phyloP scores from a whole-genome alignment of 2,329 filamentous ascomycete genomes.

The Phialophora verrucosa region DNA sequence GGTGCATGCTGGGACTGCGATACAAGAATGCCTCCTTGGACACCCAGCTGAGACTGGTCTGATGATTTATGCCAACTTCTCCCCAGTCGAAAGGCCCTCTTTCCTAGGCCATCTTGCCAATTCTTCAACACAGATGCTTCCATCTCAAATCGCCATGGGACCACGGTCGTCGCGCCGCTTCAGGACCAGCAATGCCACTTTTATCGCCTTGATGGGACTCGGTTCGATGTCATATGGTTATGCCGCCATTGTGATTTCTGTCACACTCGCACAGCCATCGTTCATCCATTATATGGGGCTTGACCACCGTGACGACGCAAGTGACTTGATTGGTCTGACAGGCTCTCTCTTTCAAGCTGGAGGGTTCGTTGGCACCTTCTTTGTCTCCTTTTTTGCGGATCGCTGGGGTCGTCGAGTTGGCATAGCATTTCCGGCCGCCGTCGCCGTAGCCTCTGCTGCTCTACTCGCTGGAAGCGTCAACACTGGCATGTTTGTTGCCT shows the following conservation, averaged over 20 bases:
- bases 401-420: slow-evolving; percentile 46
- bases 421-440: slow-evolving; percentile 44
- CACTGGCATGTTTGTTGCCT: slow-evolving; percentile 41
- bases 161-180: too few species aligned
- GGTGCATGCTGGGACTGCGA: too few species aligned
- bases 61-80: too few species aligned
- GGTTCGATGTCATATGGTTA: slow-evolving; percentile 18
- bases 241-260: slow-evolving; percentile 23
- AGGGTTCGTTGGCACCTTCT: slow-evolving; percentile 19
- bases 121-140: too few species aligned
- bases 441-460: slow-evolving; percentile 44
- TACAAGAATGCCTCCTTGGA: too few species aligned
- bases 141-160: too few species aligned
- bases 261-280: slow-evolving; percentile 46
- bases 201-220: too few species aligned
- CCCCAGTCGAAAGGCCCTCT: too few species aligned
- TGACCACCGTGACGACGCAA: background rate
- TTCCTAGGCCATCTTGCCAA: too few species aligned
- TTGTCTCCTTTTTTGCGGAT: slow-evolving; percentile 9
- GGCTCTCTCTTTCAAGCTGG: slow-evolving; percentile 65
- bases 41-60: too few species aligned
- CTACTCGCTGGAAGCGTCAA: slow-evolving; percentile 44
- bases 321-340: slow-evolving; percentile 69
- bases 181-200: too few species aligned
- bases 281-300: slow-evolving; percentile 46